These are phyloP conservation scores for Rhodamnia rubescens DNA, from an alignment of 345 rosid genomes.

Conservation along the genomic window DNA sequence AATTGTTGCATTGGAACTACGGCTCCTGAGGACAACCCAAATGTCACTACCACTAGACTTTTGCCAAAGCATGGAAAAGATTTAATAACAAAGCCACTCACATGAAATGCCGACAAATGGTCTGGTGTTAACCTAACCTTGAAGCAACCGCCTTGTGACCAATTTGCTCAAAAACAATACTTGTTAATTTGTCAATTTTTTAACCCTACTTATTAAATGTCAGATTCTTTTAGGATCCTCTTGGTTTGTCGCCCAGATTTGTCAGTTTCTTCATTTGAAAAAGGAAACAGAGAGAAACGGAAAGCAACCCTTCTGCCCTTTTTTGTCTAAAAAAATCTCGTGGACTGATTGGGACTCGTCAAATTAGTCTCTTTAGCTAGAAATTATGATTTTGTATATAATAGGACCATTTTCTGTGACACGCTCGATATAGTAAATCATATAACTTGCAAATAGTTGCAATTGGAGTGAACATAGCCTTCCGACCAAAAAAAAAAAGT, in stretches of 20 bases:
- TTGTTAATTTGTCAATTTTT: neutral
- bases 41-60: neutral
- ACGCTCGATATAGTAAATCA: neutral
- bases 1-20: neutral
- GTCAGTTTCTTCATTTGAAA: neutral
- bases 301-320: neutral
- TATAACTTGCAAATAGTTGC: neutral
- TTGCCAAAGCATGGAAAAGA: neutral
- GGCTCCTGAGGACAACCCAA: neutral
- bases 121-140: neutral
- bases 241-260: neutral
- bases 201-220: neutral
- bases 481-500: too few species aligned
- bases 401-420: neutral
- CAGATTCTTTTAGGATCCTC: neutral
- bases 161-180: neutral
- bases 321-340: neutral
- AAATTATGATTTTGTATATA: neutral
- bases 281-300: neutral
- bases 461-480: too few species aligned
- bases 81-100: neutral
- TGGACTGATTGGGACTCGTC: neutral
- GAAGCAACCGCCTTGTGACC: neutral
- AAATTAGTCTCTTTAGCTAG: neutral
- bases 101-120: neutral